phyloP scores from a whole-genome alignment of 2,329 filamentous ascomycete species.

The Fusarium bulbicola region DNA sequence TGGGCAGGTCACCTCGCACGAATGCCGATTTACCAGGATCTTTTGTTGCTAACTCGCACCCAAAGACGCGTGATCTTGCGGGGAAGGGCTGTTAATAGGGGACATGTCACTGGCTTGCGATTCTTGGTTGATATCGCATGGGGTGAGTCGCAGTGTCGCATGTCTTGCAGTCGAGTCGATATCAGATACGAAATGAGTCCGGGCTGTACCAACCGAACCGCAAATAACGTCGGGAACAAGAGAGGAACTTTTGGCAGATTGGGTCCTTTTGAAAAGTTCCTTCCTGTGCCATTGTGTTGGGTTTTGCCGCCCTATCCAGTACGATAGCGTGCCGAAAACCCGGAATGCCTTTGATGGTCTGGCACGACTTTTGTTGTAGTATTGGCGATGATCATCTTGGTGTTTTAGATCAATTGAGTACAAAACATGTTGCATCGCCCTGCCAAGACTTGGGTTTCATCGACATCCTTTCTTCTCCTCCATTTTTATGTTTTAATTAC shows the following conservation, averaged over 20 bases:
- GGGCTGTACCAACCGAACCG: background rate
- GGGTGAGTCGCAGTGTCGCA: background rate
- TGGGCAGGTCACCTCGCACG: background rate
- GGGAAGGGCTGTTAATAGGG: background rate
- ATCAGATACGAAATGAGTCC: constrained; percentile 8
- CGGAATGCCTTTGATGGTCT: background rate
- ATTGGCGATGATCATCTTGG: background rate
- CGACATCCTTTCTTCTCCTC: background rate
- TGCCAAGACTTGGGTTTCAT: background rate
- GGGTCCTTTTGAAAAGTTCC: constrained; percentile 11
- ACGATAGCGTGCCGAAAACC: constrained; percentile 17
- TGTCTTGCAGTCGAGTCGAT: background rate
- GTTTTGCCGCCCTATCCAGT: constrained; percentile 6
- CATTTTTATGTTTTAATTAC: background rate
- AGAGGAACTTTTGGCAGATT: constrained; percentile 13
- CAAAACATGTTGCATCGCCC: background rate
- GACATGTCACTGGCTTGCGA: constrained; percentile 9
- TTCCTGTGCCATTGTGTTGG: background rate
- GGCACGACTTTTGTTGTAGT: background rate
- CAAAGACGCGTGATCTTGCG: background rate
- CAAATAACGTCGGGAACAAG: constrained; percentile 8
- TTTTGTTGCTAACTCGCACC: background rate
- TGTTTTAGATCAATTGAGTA: background rate
- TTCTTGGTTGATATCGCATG: background rate
- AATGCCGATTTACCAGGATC: constrained; percentile 9